phyloP scores from a whole-genome alignment of 148 eudicot species.

The Amaranthus cruentus region DNA sequence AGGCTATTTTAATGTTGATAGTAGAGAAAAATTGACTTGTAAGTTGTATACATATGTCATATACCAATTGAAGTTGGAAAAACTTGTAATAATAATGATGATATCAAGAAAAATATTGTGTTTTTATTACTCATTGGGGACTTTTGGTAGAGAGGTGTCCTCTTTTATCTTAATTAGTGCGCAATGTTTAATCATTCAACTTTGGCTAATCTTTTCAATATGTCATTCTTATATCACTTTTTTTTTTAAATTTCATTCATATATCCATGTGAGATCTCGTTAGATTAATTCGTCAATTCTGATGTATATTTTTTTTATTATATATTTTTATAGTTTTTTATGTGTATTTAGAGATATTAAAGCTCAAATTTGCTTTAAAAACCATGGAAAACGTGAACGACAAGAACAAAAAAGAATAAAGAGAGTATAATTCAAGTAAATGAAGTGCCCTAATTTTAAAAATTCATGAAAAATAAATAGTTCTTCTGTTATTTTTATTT shows the following conservation, averaged over 20 bases:
- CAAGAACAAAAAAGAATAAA: background rate
- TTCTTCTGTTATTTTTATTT: too few species aligned
- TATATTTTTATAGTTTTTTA: too few species aligned
- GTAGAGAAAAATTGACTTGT: background rate
- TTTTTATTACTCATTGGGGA: background rate
- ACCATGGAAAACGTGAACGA: too few species aligned
- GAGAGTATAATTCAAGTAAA: background rate
- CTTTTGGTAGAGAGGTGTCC: background rate
- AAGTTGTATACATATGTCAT: background rate
- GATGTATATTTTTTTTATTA: too few species aligned
- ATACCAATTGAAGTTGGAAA: background rate
- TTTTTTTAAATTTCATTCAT: too few species aligned
- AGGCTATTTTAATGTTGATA: background rate
- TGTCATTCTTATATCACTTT: too few species aligned
- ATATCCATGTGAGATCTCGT: too few species aligned
- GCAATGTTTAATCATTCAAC: background rate
- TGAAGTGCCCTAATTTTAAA: too few species aligned
- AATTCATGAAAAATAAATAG: too few species aligned
- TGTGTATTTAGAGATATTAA: too few species aligned
- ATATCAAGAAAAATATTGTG: background rate
- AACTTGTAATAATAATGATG: background rate
- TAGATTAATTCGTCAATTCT: too few species aligned
- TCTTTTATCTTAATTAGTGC: background rate
- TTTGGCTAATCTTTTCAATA: background rate
- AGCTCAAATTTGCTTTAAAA: too few species aligned